A percentile compares a stretch with the other conserved stretches of the same genome.
Conservation (phyloP, 108 stramenopile species). For the Cyclotella distinguenda region DNA sequence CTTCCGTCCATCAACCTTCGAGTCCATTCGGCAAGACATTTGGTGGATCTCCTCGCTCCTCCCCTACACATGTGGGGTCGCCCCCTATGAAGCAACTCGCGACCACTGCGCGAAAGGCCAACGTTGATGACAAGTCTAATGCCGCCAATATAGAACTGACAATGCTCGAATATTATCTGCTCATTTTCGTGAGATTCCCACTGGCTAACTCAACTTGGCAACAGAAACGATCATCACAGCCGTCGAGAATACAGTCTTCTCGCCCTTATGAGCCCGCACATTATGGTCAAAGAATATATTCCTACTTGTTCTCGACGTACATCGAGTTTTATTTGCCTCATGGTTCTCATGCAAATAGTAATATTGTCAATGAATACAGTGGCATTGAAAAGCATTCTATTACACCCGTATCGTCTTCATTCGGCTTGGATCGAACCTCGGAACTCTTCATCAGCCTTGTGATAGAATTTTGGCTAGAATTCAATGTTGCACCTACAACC, state of each 20-base stretch:
- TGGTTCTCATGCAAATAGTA: constrained; percentile 11
- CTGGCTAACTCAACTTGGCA: constrained; percentile 45
- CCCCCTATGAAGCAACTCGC: too few relatives aligned
- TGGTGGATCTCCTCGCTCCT: not conserved
- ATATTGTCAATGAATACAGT: constrained; percentile 3
- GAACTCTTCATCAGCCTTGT: constrained; percentile 75
- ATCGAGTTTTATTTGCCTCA: constrained; percentile 59
- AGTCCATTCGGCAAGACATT: constrained; percentile 4
- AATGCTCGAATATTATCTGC: constrained; percentile 71
- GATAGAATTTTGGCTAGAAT: constrained; percentile 73
- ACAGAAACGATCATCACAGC: constrained; percentile 11
- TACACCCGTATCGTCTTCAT: not conserved
- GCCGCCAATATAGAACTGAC: constrained; percentile 42
- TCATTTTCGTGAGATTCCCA: constrained; percentile 69
- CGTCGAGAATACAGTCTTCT: not conserved
- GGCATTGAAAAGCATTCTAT: not conserved
- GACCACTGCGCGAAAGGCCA: not conserved
- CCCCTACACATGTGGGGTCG: too few relatives aligned
- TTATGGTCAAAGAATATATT: constrained; percentile 77
- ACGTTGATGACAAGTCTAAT: not conserved
- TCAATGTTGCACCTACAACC: constrained; percentile 34
- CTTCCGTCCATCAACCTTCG: not conserved
- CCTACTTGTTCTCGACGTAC: constrained; percentile 57
- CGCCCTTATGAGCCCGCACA: not conserved
- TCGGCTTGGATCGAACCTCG: constrained; percentile 21